Evolutionary conservation across 768 basidiomycete genomes (phyloP), one percentile per base, ranked within the genome.

Genomic region (Lentinus tigrinus): DNA sequence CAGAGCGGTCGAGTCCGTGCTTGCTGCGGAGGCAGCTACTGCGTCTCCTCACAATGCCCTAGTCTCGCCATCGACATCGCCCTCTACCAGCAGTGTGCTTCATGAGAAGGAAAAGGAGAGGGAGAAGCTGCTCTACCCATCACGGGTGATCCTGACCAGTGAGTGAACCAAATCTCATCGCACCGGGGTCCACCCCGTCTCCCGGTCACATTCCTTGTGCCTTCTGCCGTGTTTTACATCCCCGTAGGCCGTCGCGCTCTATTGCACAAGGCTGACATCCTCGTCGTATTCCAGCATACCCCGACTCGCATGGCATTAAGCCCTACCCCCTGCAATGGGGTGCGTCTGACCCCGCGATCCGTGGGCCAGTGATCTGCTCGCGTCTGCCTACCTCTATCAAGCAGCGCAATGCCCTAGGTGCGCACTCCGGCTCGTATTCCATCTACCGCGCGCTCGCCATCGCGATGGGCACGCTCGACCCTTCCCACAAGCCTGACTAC

Each of bases 361-460:
- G 95, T 21, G 96, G 96, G 0, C 93, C 95, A 3, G 80, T 98
- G 60, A 83, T 98, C 57, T 93, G 91, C 69, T 94, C 91, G 1
- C 89, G 95, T 24, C 86, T 95, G 21, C 83, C 89, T 0, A 80
- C 81, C 13, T 87, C 88, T 28, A 89, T 96, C 77, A 95, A 95
- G 74, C 82, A 86, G 52, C 88, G 96, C 46, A 98, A 98, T 72
- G 91, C 95, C 24, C 83, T 98, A 68, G 95, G 96, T 10, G 95
- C 96, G 0, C 95, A 97, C 70, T 88, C 87, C 0, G 95, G 96
- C 6, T 91, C 89, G 1, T 98, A 98, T 73, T 93, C 91, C 14
- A 95, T 97, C 73, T 98, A 97, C 72, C 87, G 94, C 34, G 93
- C 96, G 0, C 81, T 98, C 13, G 85, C 91, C 10, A 95, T 97